Evolutionary conservation across 2,329 filamentous ascomycete genomes (phyloP).

Genomic region (Metarhizium album): DNA sequence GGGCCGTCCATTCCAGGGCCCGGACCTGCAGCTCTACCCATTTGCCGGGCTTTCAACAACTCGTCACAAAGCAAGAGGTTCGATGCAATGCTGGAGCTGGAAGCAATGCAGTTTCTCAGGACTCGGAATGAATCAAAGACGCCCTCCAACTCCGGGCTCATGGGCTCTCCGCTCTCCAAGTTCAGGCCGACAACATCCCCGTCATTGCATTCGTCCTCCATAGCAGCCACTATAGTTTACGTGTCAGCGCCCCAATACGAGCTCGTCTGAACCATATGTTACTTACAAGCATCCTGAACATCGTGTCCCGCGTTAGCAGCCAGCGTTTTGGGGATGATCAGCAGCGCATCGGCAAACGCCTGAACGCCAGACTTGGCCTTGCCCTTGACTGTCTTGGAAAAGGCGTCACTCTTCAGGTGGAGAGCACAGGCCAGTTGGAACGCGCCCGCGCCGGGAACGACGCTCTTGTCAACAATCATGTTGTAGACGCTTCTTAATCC

Average conservation of each 20-base stretch:
- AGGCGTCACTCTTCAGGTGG: constrained; percentile 77
- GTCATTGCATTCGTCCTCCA: constrained; percentile 78
- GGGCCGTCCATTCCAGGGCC: constrained; percentile 55
- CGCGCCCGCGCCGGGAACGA: constrained; percentile 86
- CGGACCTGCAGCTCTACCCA: constrained; percentile 57
- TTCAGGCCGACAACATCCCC: constrained; percentile 82
- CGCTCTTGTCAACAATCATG: constrained; percentile 96
- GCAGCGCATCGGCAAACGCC: constrained; percentile 87
- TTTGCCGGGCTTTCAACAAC: constrained; percentile 93
- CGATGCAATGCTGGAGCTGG: constrained; percentile 86
- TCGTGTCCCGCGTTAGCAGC: constrained; percentile 94
- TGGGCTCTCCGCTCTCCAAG: constrained; percentile 76
- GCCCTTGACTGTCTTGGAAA: constrained; percentile 86
- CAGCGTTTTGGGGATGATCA: constrained; percentile 94
- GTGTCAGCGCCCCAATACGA: not conserved
- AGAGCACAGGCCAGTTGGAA: constrained; percentile 91
- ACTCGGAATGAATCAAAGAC: constrained; percentile 96
- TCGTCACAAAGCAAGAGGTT: constrained; percentile 95
- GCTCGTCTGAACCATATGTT: not conserved
- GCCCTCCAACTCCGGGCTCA: constrained; percentile 88
- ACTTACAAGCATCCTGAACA: constrained; percentile 86
- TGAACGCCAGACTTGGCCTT: constrained; percentile 95
- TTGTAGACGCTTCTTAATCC: constrained; percentile 96
- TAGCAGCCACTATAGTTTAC: constrained; percentile 53
- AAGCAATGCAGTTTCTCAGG: constrained; percentile 84